Evolutionary conservation across 345 rosid genomes (phyloP), one percentile per base, ranked within the genome.

Genomic region (Sisymbrium irio): DNA sequence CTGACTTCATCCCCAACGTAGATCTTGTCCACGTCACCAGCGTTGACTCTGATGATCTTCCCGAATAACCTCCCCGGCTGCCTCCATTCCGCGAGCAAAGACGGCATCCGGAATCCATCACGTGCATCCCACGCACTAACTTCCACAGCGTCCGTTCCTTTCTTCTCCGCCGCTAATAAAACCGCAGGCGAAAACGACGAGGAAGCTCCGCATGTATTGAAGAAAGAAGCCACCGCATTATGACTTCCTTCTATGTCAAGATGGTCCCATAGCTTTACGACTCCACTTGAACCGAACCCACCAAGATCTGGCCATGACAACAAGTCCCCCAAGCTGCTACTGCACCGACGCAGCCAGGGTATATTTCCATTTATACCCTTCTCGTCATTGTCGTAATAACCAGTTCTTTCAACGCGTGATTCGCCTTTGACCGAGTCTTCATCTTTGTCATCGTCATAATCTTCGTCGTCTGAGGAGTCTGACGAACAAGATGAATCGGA

Each of bases 51-150:
- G 0, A 69, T 67, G 8, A 79, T 62, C 64, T 83, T 80, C 72
- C 80, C 87, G 4, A 65, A 62, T 9, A 57, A 27, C 37, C 55
- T 0, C 12, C 63, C 78, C 37, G 44, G 75, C 9, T 85, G 86
- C 50, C 73, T 74, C 91, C 95, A 88, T 28, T 89, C 98, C 6
- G 89, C 88, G 14, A 85, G 70, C 13, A 89, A 76, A 15, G 80
- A 71, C 50, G 97, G 92, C 15, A 76, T 27, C 60, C 66, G 41
- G 12, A 72, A 66, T 0, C 80, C 81, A 0, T 65, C 74, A 7
- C 98, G 95, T 44, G 72, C 49, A 81, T 92, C 98, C 94, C 96
- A 88, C 37, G 85, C 81, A 28, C 77, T 51, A 18, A 92, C 45
- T 17, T 71, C 40, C 12, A 83, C 73, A 11, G 35, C 51, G 13